Base-by-base conservation (phyloP, 2,329 filamentous ascomycete genomes). In the Claviceps sp. region DNA sequence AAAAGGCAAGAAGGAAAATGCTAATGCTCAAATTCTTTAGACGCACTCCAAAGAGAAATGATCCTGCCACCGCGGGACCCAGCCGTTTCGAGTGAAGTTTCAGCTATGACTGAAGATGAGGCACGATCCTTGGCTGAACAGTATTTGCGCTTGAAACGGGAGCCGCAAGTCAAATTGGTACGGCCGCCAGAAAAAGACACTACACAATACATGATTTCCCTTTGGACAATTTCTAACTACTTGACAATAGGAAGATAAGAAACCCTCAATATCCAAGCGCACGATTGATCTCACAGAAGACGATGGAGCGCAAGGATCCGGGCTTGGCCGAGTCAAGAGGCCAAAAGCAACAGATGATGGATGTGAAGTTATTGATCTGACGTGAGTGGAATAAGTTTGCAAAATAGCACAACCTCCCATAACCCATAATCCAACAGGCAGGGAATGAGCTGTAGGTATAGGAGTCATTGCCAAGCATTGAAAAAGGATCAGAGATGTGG, bases 61-160 rank as follows among this genome's bases (percentile, higher is more conserved):
- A 56, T 63, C 3, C 55, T 63, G 1, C 53, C 57, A 1, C 47
- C 56, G 2, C 46, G 49, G 1, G 24, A 34, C 34, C 7, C 14
- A 5, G 9, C 14, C 1, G 40, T 55, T 30, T 37, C 40, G 14
- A 38, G 45, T 4, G 30, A 34, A 7, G 47, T 62, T 16, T 46
- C 48, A 13, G 18, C 13, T 7, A 52, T 63, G 7, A 55, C 57
- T 0, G 48, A 55, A 1, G 46, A 18, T 4, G 54, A 63, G 8
- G 54, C 61, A 20, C 57, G 59, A 4, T 50, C 48, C 3, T 52
- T 63, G 2, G 59, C 59, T 3, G 7, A 18, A n/a, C 52, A 62
- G 46, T 51, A 57, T 48, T 37, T 62, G 2, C 54, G 14, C 3
- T 30, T 48, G 0, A 53, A 60, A 37, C 40, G 40, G 14, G 46